Percentiles rank a stretch among this genome's conserved stretches.
These are phyloP conservation scores for Silene latifolia DNA, from an alignment of 148 eudicot genomes.

Conservation along the genomic window DNA sequence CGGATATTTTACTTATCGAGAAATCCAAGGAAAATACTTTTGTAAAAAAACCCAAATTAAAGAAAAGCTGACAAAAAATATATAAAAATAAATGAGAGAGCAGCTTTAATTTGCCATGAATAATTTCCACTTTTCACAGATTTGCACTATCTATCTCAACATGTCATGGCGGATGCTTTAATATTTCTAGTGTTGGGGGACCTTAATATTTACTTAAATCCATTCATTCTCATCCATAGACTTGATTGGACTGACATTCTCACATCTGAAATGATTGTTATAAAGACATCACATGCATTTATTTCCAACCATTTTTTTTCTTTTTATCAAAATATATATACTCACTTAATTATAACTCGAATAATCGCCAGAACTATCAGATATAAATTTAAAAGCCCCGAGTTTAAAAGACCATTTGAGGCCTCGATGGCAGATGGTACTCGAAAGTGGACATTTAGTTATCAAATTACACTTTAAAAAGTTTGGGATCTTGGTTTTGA, in stretches of 20 bases:
- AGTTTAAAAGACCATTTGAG: too few relatives aligned
- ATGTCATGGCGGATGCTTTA: neutral
- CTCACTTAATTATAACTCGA: neutral
- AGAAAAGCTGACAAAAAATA: constrained; percentile 18
- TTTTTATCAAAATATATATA: too few relatives aligned
- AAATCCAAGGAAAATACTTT: constrained; percentile 22
- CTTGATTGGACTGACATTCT: constrained; percentile 23
- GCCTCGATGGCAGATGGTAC: too few relatives aligned
- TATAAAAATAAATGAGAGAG: neutral
- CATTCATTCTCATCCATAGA: neutral
- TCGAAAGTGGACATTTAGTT: too few relatives aligned
- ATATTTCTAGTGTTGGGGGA: neutral
- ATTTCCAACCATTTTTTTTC: constrained; percentile 4
- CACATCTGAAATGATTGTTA: constrained; percentile 8
- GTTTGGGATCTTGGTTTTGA: too few relatives aligned
- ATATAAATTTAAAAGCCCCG: too few relatives aligned
- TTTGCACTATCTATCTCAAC: constrained; percentile 15
- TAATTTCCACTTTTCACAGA: constrained; percentile 16
- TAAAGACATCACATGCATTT: constrained; percentile 8
- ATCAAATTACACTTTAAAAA: too few relatives aligned
- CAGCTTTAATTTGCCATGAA: constrained; percentile 30
- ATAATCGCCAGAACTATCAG: neutral
- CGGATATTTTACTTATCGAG: neutral
- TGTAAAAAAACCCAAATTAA: neutral
- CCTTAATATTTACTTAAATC: neutral